phyloP scores from a whole-genome alignment of 176 grass and related monocot genomes.

The Alopecurus myosuroides region DNA sequence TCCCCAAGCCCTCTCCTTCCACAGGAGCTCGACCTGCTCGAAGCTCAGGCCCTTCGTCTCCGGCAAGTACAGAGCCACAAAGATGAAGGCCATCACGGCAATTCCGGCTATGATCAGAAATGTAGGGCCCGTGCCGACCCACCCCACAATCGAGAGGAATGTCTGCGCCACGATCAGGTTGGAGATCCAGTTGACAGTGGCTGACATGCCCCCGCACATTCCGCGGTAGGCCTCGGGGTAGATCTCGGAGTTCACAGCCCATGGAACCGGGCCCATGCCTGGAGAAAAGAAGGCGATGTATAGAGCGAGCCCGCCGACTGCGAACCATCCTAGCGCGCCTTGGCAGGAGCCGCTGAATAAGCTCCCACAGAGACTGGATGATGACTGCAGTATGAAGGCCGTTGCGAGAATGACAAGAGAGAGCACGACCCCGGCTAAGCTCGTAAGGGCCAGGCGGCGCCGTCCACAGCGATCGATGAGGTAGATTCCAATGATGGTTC shows the following conservation, averaged over 20 bases:
- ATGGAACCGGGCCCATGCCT: conserved; percentile 92
- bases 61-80: conserved; percentile 60
- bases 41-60: conserved; percentile 91
- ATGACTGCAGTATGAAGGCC: conserved; percentile 71
- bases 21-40: conserved; percentile 71
- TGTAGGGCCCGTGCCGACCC: conserved; percentile 60
- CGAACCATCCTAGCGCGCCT: conserved; percentile 45
- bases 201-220: conserved; percentile 87
- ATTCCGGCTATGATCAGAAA: conserved; percentile 76
- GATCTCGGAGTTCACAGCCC: conserved; percentile 92
- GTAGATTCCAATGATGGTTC: conserved; percentile 85
- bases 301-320: conserved; percentile 59
- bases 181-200: conserved; percentile 84
- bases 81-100: conserved; percentile 61
- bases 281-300: conserved; percentile 82
- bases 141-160: conserved; percentile 66
- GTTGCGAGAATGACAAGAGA: conserved; percentile 63
- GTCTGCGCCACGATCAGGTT: conserved; percentile 86
- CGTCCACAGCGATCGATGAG: conserved; percentile 86
- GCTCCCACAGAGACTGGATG: conserved; percentile 2
- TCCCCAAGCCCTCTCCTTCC: conserved; percentile 76
- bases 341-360: conserved; percentile 9
- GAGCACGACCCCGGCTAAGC: conserved; percentile 59
- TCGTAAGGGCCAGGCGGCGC: conserved; percentile 61
- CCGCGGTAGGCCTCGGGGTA: conserved; percentile 86